A percentile compares a stretch with the other conserved stretches of the same genome.
Conservation (phyloP, 202 grass and related monocot species). For the Digitaria exilis region DNA sequence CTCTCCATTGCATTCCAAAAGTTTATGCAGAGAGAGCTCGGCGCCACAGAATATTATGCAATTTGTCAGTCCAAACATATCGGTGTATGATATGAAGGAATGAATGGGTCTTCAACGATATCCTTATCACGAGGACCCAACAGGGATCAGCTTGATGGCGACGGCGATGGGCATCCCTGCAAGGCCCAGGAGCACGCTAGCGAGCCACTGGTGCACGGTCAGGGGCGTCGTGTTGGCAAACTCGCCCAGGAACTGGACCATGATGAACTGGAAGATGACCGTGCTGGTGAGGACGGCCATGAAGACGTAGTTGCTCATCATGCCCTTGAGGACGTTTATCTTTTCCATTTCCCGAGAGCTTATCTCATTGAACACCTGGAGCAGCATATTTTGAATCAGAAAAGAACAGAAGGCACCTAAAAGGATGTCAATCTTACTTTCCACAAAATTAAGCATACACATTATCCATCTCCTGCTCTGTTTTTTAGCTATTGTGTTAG, state of each 20-base stretch:
- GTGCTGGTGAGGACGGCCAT: constrained; percentile 71
- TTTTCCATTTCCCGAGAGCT: constrained; percentile 98
- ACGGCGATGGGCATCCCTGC: constrained; percentile 78
- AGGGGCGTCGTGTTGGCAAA: constrained; percentile 88
- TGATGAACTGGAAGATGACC: constrained; percentile 83
- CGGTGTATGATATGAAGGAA: not conserved
- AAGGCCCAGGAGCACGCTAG: constrained; percentile 66
- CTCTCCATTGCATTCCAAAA: constrained; percentile 38
- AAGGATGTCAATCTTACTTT: constrained; percentile 8
- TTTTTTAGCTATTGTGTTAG: constrained; percentile 20
- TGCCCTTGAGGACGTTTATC: constrained; percentile 84
- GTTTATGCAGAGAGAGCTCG: constrained; percentile 9
- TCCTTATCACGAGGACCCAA: constrained; percentile 52
- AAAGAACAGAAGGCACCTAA: not conserved
- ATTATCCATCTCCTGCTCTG: not conserved
- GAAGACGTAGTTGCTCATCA: constrained; percentile 78
- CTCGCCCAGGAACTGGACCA: constrained; percentile 86
- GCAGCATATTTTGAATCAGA: not conserved
- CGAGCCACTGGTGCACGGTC: constrained; percentile 60
- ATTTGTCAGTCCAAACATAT: not conserved
- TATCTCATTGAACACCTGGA: constrained; percentile 96
- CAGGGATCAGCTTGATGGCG: constrained; percentile 64
- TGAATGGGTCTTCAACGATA: not conserved
- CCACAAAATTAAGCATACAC: not conserved
- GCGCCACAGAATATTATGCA: not conserved